Base-by-base conservation (phyloP, 2,329 filamentous ascomycete genomes). In the Endoconidiophora polonica region DNA sequence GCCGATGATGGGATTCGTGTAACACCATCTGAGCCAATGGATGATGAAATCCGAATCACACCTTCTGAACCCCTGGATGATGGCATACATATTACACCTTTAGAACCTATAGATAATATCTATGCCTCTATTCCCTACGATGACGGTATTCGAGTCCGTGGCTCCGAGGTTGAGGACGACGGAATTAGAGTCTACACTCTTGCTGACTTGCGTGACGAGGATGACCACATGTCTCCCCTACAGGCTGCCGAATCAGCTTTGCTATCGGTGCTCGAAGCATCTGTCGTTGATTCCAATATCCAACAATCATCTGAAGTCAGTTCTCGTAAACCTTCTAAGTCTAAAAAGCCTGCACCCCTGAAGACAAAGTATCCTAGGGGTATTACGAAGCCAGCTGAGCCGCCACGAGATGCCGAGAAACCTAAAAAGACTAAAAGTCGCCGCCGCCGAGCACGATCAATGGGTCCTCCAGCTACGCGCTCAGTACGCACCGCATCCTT, bases 1-100 rank as follows among this genome's bases (percentile, higher is more conserved):
- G 55, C 52, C 6, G 63, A 68, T 51, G 66, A 69, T 52, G 68
- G 68, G 1, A 69, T 69, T 38, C 64, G 70, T 14, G 63, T 73
- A 14, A 65, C 43, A 10, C 44, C 44, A 14, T 42, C 24, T 14
- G 20, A 40, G 23, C 23, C 38, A 12, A 40, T 38, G 10, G 50
- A 45, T 29, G 50, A 52, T 18, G 52, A 45, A 20, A 54, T 52
- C 7, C 46, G 48, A 26, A 44, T 51, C 20, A 40, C 43, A 14
- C 24, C 48, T 10, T 51, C 45, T 16, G 48, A 46, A 16, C 44
- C 49, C n/a, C 56, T 53, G 7, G 62, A 68, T 50, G 66, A 69
- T 52, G 68, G 68, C 2, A 70, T 70, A 38, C 64, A 70, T 18
- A 64, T 73, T 18, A 65, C 57, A 7, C 67, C 71, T 2, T 43